Evolutionary conservation across 129 eudicot genomes (phyloP).

Genomic region (Lonicera japonica): DNA sequence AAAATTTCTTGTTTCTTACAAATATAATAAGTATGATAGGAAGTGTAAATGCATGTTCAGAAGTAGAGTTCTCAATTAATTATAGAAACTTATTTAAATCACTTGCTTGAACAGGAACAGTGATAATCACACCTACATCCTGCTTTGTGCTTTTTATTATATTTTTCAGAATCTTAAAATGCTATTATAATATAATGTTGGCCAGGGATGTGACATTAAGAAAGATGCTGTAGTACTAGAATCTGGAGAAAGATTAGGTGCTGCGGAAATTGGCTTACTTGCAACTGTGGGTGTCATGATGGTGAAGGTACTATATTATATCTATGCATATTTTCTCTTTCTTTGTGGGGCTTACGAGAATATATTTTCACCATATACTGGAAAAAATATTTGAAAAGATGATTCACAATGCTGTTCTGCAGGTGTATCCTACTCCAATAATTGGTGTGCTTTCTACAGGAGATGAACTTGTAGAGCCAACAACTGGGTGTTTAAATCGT

Average conservation of each 20-base stretch:
- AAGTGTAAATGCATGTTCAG: no score
- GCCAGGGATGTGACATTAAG: slow-evolving; percentile 76
- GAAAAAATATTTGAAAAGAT: slow-evolving; percentile 8
- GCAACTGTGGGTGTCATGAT: slow-evolving; percentile 72
- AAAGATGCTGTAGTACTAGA: slow-evolving; percentile 70
- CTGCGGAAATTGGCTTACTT: slow-evolving; percentile 90
- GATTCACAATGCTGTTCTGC: slow-evolving; percentile 13
- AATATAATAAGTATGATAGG: no score
- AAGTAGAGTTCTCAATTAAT: no score
- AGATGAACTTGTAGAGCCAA: slow-evolving; percentile 94
- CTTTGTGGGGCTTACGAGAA: background rate
- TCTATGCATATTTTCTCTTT: background rate
- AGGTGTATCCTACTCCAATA: slow-evolving; percentile 82
- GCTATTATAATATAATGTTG: slow-evolving; percentile 12
- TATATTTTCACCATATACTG: background rate
- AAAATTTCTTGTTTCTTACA: no score
- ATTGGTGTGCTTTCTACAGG: slow-evolving; percentile 91
- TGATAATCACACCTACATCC: no score
- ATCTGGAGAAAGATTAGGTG: slow-evolving; percentile 68
- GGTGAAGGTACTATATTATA: slow-evolving; percentile 52
- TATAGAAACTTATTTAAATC: no score
- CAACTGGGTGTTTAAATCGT: slow-evolving; percentile 47
- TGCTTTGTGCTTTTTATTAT: background rate
- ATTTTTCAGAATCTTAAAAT: background rate
- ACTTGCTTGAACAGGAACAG: no score